phyloP scores from a whole-genome alignment of 2,329 filamentous ascomycete species.

The Periconia macrospinosa region DNA sequence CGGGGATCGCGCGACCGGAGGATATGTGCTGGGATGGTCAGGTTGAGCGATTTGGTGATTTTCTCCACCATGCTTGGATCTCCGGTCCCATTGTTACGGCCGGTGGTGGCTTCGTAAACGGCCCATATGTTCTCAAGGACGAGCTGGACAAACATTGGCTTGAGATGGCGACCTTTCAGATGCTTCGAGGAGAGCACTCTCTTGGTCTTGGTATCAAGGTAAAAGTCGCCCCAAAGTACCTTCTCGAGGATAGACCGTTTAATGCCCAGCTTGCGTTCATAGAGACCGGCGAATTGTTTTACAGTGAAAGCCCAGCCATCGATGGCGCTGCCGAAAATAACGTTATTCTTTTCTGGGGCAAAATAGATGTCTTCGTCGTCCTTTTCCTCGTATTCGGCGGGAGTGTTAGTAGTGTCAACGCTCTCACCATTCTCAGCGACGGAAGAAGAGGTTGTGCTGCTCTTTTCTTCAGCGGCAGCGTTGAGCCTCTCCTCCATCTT shows the following conservation, averaged over 20 bases:
- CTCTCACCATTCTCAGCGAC: conserved; percentile 58
- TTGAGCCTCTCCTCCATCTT: conserved; percentile 83
- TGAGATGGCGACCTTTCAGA: conserved; percentile 85
- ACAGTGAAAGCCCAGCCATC: conserved; percentile 99
- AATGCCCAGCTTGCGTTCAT: conserved; percentile 96
- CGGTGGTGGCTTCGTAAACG: conserved; percentile 86
- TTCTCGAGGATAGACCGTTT: conserved; percentile 87
- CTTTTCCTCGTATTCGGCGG: conserved; percentile 76
- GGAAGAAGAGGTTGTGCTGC: conserved; percentile 52
- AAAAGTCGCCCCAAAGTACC: conserved; percentile 95
- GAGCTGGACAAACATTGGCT: conserved; percentile 96
- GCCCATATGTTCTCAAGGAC: conserved; percentile 97
- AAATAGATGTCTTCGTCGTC: conserved; percentile 99
- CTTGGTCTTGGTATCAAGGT: conserved; percentile 95
- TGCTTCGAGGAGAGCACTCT: conserved; percentile 89
- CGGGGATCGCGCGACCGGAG: conserved; percentile 81
- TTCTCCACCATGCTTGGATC: conserved; percentile 85
- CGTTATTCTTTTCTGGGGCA: conserved; percentile 96
- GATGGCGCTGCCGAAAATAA: conserved; percentile 96
- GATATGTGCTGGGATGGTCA: conserved; percentile 83
- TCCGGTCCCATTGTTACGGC: conserved; percentile 77
- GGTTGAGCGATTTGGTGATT: conserved; percentile 86
- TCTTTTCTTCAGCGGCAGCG: conserved; percentile 68
- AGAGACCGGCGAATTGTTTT: conserved; percentile 87
- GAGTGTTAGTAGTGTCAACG: conserved; percentile 50